Evolutionary conservation across 2,329 filamentous ascomycete genomes (phyloP).

Genomic region (Aspergillus flavus): DNA sequence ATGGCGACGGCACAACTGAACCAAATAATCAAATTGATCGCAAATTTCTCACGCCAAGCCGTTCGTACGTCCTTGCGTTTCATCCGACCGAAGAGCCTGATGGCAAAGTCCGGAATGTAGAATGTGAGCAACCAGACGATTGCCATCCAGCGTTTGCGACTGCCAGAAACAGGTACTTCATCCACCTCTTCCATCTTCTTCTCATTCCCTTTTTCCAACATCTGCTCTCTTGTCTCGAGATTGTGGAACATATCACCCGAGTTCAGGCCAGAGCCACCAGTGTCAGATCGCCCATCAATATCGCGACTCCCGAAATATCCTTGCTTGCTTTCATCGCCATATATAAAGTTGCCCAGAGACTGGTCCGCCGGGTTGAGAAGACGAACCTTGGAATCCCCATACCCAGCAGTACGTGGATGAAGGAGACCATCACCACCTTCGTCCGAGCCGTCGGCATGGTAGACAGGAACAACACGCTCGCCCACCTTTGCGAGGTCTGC

Average conservation of each 20-base stretch:
- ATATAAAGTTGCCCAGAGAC: conserved; percentile 63
- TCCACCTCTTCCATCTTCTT: conserved; percentile 90
- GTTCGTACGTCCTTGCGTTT: conserved; percentile 86
- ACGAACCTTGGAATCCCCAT: conserved; percentile 57
- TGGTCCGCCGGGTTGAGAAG: conserved; percentile 53
- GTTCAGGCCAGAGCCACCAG: conserved; percentile 86
- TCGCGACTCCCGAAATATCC: conserved; percentile 82
- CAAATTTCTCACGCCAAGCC: conserved; percentile 96
- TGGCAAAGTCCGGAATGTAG: conserved; percentile 81
- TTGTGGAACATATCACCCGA: conserved; percentile 98
- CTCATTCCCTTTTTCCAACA: conserved; percentile 93
- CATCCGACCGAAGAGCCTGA: conserved; percentile 79
- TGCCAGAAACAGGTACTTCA: conserved; percentile 73
- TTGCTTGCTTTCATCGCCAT: conserved; percentile 72
- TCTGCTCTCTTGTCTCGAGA: conserved; percentile 87
- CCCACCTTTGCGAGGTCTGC: conserved; percentile 79
- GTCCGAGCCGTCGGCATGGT: conserved; percentile 58
- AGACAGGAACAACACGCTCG: conserved; percentile 61
- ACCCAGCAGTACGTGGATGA: conserved; percentile 45
- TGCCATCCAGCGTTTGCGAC: conserved; percentile 88
- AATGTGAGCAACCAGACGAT: conserved; percentile 83
- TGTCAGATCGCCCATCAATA: conserved; percentile 83
- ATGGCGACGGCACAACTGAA: conserved; percentile 72
- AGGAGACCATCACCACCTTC: conserved; percentile 63
- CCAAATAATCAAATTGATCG: conserved; percentile 99